phyloP scores from a whole-genome alignment of 495 filamentous ascomycete species.

The Trichoderma asperelloides region DNA sequence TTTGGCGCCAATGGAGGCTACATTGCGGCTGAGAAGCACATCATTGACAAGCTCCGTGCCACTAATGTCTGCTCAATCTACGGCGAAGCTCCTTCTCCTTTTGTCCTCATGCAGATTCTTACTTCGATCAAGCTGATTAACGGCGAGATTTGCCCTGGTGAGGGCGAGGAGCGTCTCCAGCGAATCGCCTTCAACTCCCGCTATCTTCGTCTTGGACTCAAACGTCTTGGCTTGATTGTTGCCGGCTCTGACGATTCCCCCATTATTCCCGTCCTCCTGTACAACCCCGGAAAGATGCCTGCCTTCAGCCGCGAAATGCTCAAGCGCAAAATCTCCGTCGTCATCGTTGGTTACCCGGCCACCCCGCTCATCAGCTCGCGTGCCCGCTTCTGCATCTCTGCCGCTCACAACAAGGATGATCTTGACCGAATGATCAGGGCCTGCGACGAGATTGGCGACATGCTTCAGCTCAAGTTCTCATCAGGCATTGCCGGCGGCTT shows the following conservation, averaged over 20 bases:
- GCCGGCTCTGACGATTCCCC: slow-evolving; percentile 96
- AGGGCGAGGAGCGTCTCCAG: slow-evolving; percentile 92
- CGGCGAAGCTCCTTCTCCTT: slow-evolving; percentile 79
- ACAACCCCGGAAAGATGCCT: slow-evolving; percentile 95
- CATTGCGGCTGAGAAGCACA: slow-evolving; percentile 77
- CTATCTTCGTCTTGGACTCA: slow-evolving; percentile 91
- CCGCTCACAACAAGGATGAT: slow-evolving; percentile 96
- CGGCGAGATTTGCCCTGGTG: slow-evolving; percentile 78
- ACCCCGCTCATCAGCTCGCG: slow-evolving; percentile 94
- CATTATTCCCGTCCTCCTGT: slow-evolving; percentile 88
- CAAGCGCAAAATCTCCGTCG: slow-evolving; percentile 93
- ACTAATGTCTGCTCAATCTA: slow-evolving; percentile 82
- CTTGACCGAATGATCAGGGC: slow-evolving; percentile 83
- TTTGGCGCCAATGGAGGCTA: slow-evolving; percentile 98
- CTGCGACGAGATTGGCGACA: slow-evolving; percentile 86
- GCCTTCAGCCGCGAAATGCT: slow-evolving; percentile 99
- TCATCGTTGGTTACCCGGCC: slow-evolving; percentile 94
- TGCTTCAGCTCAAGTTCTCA: slow-evolving; percentile 91
- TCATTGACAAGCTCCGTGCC: slow-evolving; percentile 82
- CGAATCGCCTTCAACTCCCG: slow-evolving; percentile 97
- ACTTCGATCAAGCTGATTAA: slow-evolving; percentile 76
- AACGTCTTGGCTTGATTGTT: slow-evolving; percentile 93
- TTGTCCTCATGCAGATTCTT: slow-evolving; percentile 81
- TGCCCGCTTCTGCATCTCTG: slow-evolving; percentile 90
- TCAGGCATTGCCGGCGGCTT: slow-evolving; percentile 87